phyloP scores from a whole-genome alignment of 164 flowering plant genomes.

The Dillenia suffruticosa region DNA sequence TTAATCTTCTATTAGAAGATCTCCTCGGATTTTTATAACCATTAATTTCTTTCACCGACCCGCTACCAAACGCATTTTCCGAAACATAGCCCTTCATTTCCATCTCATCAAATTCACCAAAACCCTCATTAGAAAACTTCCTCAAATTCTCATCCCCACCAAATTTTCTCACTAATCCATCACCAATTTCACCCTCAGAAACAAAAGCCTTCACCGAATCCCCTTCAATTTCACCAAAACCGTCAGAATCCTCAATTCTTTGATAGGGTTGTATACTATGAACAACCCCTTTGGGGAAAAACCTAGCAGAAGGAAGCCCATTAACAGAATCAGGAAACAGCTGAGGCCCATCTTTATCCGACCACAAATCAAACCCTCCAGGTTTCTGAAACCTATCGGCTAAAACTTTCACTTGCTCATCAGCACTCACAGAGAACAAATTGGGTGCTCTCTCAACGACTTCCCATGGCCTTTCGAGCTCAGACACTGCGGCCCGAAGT shows the following conservation, averaged over 20 bases:
- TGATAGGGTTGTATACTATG: constrained; percentile 72
- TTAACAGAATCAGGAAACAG: constrained; percentile 41
- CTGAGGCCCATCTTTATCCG: constrained; percentile 78
- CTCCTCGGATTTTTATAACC: background rate
- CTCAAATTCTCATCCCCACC: background rate
- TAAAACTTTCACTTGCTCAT: constrained; percentile 76
- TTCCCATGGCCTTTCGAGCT: constrained; percentile 95
- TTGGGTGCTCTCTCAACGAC: constrained; percentile 55
- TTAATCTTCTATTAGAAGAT: background rate
- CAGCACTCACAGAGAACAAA: constrained; percentile 68
- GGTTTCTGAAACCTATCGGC: constrained; percentile 84
- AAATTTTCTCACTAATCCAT: background rate
- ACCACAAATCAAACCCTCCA: constrained; percentile 87
- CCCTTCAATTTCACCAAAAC: background rate
- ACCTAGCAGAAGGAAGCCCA: constrained; percentile 61
- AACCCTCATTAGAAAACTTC: background rate
- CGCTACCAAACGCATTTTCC: background rate
- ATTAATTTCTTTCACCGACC: background rate
- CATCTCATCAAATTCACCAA: background rate
- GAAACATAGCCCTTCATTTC: background rate
- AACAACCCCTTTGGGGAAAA: constrained; percentile 86
- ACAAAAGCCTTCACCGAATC: background rate
- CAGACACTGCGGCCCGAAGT: constrained; percentile 73
- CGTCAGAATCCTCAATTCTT: constrained; percentile 5
- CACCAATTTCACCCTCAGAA: background rate